A percentile compares a stretch with the other conserved stretches of the same genome.
Evolutionary conservation across 2,329 filamentous ascomycete genomes (phyloP).

Genomic region (Talaromyces atroroseus): DNA sequence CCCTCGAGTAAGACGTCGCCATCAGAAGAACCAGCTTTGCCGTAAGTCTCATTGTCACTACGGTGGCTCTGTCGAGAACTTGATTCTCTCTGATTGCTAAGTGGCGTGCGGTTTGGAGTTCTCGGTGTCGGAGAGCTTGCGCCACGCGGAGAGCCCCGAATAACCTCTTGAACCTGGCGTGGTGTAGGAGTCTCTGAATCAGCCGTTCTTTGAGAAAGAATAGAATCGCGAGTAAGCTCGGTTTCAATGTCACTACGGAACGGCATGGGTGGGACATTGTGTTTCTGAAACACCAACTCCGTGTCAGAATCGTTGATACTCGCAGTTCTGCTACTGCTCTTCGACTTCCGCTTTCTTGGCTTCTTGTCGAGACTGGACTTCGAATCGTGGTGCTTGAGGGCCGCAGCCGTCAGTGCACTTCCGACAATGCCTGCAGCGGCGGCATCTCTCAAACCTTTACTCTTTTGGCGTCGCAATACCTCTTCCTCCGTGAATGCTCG

Average conservation of each 20-base stretch:
- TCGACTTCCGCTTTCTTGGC: slow-evolving; percentile 40
- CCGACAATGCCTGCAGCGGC: slow-evolving; percentile 52
- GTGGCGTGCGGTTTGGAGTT: slow-evolving; percentile 53
- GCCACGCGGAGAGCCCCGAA: slow-evolving; percentile 50
- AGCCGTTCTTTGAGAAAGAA: slow-evolving; percentile 75
- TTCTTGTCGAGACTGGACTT: slow-evolving; percentile 49
- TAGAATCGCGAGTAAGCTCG: slow-evolving; percentile 80
- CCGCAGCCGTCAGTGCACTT: slow-evolving; percentile 56
- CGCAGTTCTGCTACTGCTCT: slow-evolving; percentile 46
- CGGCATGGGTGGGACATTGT: slow-evolving; percentile 74
- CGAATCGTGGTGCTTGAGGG: slow-evolving; percentile 61
- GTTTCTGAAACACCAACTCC: slow-evolving; percentile 48
- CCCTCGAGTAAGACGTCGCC: slow-evolving; percentile 23
- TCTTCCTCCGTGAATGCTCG: slow-evolving; percentile 46
- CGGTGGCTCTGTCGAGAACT: slow-evolving; percentile 4
- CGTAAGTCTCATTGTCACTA: slow-evolving; percentile 23
- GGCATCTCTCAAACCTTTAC: slow-evolving; percentile 51
- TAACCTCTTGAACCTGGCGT: slow-evolving; percentile 58
- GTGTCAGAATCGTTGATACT: slow-evolving; percentile 55
- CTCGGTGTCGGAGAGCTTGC: slow-evolving; percentile 56
- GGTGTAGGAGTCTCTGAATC: slow-evolving; percentile 63
- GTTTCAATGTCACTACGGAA: slow-evolving; percentile 81
- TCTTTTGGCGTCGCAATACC: slow-evolving; percentile 48
- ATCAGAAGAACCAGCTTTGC: slow-evolving; percentile 27
- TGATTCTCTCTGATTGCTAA: slow-evolving; percentile 41